phyloP scores from a whole-genome alignment of 2,329 filamentous ascomycete species.

The Cordyceps sp. region DNA sequence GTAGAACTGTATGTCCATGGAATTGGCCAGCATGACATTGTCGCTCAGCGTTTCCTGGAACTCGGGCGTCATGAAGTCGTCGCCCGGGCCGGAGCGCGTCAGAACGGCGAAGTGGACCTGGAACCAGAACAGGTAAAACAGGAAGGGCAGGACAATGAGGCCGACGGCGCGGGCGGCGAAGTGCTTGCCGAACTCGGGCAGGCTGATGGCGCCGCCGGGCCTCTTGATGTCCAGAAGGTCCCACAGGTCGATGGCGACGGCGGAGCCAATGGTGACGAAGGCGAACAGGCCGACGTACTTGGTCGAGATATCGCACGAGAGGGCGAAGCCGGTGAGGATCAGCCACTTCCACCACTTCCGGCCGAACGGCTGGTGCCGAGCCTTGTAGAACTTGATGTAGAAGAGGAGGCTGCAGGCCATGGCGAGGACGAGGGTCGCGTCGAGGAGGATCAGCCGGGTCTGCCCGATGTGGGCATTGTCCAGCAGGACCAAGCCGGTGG shows the following conservation, averaged over 20 bases:
- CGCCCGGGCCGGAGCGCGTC: conserved; percentile 74
- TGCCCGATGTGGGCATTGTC: conserved; percentile 98
- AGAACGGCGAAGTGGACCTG: conserved; percentile 95
- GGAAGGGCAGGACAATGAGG: conserved; percentile 78
- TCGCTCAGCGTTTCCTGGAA: conserved; percentile 96
- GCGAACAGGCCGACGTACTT: conserved; percentile 97
- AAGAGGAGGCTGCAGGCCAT: conserved; percentile 89
- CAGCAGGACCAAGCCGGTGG: conserved; percentile 73
- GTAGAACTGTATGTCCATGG: conserved; percentile 76
- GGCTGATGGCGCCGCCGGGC: conserved; percentile 59
- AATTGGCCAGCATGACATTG: conserved; percentile 80
- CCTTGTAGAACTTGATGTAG: conserved; percentile 97
- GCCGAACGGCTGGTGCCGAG: conserved; percentile 73
- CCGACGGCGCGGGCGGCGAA: conserved; percentile 76
- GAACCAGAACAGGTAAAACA: conserved; percentile 99
- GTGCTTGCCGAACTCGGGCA: conserved; percentile 74
- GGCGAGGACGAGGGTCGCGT: conserved; percentile 84
- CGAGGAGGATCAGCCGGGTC: conserved; percentile 84
- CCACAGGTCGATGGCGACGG: conserved; percentile 90
- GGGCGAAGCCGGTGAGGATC: conserved; percentile 77
- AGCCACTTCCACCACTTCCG: conserved; percentile 99
- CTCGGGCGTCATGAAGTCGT: conserved; percentile 97
- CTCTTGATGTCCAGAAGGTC: conserved; percentile 82
- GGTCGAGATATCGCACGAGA: conserved; percentile 95
- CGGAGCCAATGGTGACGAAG: conserved; percentile 91